Evolutionary conservation across 2,329 filamentous ascomycete species (phyloP), one percentile per base, ranked within the genome.

Genomic region (Paramyrothecium roridum): DNA sequence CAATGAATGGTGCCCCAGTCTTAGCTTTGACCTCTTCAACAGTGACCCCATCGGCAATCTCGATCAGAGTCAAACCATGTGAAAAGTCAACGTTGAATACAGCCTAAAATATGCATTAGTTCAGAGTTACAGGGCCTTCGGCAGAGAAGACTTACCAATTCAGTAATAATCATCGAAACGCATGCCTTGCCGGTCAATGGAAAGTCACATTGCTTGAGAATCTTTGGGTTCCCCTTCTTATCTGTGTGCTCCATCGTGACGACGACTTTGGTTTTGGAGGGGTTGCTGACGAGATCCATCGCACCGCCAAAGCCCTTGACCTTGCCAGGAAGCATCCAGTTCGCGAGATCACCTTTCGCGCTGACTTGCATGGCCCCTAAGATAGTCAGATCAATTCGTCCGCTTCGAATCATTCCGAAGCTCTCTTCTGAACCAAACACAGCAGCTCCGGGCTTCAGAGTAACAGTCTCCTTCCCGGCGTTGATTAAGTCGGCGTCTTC

Each of bases 231-330:
- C 54, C 92, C 92, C 77, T 95, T 93, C 82, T 95, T 96, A 70
- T 96, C 92, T 8, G 90, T 93, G 74, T 96, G 92, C 74, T 96
- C 92, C 87, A 96, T 96, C 2, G 92, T 92, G 45, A 96, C 89
- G 1, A 96, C 91, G 8, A 96, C 92, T 78, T 93, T 95, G 33
- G 92, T 96, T 61, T 81, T 81, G 61, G 84, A 83, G 0, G 92
- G 92, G 74, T 96, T 96, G 64, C 84, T 89, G 49, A 96, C 92
- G 12, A 96, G 78, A 72, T 96, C 92, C 91, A 96, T 96, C 52
- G 92, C 92, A 49, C 92, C 92, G 17, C 91, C 91, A 62, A 96
- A 93, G 23, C 91, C 91, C 81, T 96, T 96, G 69, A 95, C 88
- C 79, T 96, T 96, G 52, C 91, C 91, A 2, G 91, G 91, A 62